These are phyloP conservation scores for Trypanosoma melophagium DNA, from an alignment of 208 protist genomes.

Conservation along the genomic window DNA sequence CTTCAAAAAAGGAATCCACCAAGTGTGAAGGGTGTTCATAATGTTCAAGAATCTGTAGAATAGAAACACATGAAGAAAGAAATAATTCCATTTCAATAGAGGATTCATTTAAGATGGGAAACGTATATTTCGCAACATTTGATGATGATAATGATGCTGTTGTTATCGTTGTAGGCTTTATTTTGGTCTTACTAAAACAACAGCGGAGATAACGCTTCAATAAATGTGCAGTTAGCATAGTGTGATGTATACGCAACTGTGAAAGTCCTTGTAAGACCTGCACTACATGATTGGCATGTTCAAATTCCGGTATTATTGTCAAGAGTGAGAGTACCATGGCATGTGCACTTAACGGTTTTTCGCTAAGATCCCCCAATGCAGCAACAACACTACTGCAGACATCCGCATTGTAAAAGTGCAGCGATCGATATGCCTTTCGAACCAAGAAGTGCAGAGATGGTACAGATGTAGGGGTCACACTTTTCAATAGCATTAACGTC, in stretches of 20 bases:
- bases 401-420: constrained; percentile 31
- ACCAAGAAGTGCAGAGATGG: constrained; percentile 1
- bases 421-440: constrained; percentile 26
- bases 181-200: neutral
- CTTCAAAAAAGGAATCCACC: constrained; percentile 7
- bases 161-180: too few species aligned
- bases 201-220: constrained; percentile 37
- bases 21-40: neutral
- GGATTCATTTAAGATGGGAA: neutral
- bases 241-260: constrained; percentile 27
- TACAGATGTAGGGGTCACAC: neutral
- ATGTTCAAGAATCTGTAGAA: constrained; percentile 8
- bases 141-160: neutral
- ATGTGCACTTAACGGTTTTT: constrained; percentile 9
- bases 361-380: constrained; percentile 30
- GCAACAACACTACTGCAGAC: constrained; percentile 23
- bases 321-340: constrained; percentile 28
- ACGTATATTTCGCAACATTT: too few species aligned
- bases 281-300: constrained; percentile 21
- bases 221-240: constrained; percentile 44
- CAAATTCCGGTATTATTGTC: constrained; percentile 22
- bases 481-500: neutral
- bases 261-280: constrained; percentile 42
- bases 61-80: constrained; percentile 6
- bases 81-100: neutral